Evolutionary conservation across 2,329 filamentous ascomycete species (phyloP).

Genomic region (Penicillium sp.): DNA sequence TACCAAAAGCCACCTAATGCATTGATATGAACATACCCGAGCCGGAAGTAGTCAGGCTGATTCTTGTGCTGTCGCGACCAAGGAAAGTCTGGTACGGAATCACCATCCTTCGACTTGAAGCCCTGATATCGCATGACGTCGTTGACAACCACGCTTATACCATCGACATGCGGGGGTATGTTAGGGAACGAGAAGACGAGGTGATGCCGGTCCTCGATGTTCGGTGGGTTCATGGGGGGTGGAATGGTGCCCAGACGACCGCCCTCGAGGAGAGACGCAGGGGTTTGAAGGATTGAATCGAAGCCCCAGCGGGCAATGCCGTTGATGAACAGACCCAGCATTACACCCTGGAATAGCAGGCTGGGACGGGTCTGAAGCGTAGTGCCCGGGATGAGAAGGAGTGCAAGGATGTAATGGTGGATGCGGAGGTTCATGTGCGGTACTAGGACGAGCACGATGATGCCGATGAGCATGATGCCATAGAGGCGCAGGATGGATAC

Average conservation of each 20-base stretch:
- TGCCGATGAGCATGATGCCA: conserved; percentile 49
- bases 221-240: conserved; percentile 37
- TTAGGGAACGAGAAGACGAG: conserved; percentile 46
- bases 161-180: conserved; percentile 51
- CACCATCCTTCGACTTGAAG: conserved; percentile 52
- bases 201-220: conserved; percentile 32
- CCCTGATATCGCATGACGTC: conserved; percentile 65
- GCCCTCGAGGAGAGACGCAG: conserved; percentile 53
- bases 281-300: conserved; percentile 64
- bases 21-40: conserved; percentile 49
- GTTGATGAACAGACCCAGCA: conserved; percentile 68
- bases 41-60: conserved; percentile 51
- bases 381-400: conserved; percentile 65
- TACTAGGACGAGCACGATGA: conserved; percentile 59
- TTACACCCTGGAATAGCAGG: conserved; percentile 65
- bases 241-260: conserved; percentile 42
- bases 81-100: conserved; percentile 35
- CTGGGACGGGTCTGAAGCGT: conserved; percentile 64
- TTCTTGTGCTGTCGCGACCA: conserved; percentile 42
- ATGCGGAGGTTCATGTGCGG: conserved; percentile 66
- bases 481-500: conserved; percentile 53
- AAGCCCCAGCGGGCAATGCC: conserved; percentile 70
- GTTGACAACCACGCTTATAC: conserved; percentile 65
- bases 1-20: conserved; percentile 47
- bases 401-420: conserved; percentile 67